Conservation (phyloP, 169 alveolate species). For the Plasmodium vivax region DNA sequence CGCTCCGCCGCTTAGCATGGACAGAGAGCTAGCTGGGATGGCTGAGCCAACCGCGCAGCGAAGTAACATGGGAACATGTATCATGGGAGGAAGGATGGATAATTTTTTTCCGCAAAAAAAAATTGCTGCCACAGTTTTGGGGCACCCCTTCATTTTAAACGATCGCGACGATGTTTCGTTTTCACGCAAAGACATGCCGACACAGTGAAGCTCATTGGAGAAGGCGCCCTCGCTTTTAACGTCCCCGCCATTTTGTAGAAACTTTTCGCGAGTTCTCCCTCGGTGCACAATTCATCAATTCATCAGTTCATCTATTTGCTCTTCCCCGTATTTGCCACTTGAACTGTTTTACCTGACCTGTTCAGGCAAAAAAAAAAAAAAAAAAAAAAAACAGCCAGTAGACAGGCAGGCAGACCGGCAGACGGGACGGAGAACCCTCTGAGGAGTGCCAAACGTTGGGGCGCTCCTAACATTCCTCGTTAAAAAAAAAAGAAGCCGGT, state of each 20-base stretch:
- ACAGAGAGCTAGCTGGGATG: not conserved
- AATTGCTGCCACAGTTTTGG: not conserved
- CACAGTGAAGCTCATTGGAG: not conserved
- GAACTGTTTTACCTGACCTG: not conserved
- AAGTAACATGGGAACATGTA: not conserved
- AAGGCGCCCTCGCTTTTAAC: not conserved
- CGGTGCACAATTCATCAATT: not conserved
- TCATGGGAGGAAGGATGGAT: not conserved
- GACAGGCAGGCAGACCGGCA: not conserved
- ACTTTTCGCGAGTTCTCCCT: not conserved
- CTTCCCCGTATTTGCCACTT: not conserved
- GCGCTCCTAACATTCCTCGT: not conserved
- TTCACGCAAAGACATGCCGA: not conserved
- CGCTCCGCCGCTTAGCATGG: not conserved
- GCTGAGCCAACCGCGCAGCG: not conserved
- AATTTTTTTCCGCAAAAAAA: not conserved
- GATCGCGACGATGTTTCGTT: too few relatives aligned
- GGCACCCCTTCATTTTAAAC: not conserved
- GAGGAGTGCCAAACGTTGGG: not conserved
- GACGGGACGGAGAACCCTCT: not conserved
- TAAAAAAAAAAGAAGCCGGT: not conserved
- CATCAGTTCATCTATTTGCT: not conserved
- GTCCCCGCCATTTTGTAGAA: not conserved
- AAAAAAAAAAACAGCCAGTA: not conserved
- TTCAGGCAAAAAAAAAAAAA: not conserved